phyloP scores from a whole-genome alignment of 805 yeast genomes.

The Candida boleticola region DNA sequence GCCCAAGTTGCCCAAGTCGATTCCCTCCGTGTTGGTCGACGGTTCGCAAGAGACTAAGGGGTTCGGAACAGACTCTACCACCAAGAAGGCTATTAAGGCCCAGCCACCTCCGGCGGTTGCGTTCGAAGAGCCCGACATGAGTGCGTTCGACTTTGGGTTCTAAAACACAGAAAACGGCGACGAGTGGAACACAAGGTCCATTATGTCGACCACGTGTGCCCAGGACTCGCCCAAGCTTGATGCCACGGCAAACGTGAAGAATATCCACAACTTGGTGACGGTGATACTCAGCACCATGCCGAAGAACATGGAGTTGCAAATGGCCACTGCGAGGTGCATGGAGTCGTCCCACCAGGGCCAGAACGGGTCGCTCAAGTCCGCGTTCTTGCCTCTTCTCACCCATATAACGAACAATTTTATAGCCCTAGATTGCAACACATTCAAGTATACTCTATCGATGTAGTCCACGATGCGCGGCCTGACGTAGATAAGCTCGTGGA shows the following conservation, averaged over 20 bases:
- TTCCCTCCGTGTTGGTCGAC: not conserved
- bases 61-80: conserved; percentile 1
- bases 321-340: conserved; percentile 14
- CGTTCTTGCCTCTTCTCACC: not conserved
- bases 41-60: not conserved
- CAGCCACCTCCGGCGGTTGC: conserved; percentile 49
- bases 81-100: not conserved
- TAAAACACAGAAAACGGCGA: conserved; percentile 5
- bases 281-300: conserved; percentile 15
- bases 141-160: conserved; percentile 55
- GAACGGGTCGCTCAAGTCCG: conserved; percentile 4
- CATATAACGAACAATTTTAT: not conserved
- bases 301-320: conserved; percentile 15
- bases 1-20: not conserved
- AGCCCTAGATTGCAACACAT: not conserved
- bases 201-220: conserved; percentile 8
- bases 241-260: conserved; percentile 12
- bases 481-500: conserved; percentile 17
- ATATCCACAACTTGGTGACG: conserved; percentile 17
- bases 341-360: conserved; percentile 12
- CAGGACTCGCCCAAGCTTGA: conserved; percentile 15
- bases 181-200: conserved; percentile 5
- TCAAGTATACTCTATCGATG: conserved; percentile 7
- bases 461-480: conserved; percentile 11
- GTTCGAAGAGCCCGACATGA: conserved; percentile 75